phyloP scores from a whole-genome alignment of 2,329 filamentous ascomycete species.

The Neonectria punicea region DNA sequence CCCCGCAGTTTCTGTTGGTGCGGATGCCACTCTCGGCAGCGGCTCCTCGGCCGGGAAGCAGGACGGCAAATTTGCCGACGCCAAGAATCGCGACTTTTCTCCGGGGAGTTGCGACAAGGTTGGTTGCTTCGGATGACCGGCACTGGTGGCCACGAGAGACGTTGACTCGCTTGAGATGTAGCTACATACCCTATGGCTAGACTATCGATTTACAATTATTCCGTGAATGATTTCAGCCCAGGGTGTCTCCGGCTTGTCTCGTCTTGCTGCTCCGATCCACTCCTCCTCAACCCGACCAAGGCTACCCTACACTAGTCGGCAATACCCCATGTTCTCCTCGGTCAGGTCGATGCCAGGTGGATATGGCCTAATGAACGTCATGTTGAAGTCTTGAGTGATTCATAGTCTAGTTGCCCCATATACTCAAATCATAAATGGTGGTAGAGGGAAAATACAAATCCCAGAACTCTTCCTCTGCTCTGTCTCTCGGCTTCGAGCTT shows the following conservation, averaged over 20 bases:
- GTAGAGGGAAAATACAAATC: too few relatives aligned
- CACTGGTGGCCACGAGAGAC: not conserved
- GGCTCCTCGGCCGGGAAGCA: slow-evolving; percentile 11
- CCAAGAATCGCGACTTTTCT: not conserved
- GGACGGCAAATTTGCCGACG: not conserved
- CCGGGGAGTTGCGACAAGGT: not conserved
- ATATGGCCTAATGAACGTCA: too few relatives aligned
- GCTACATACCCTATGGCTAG: not conserved
- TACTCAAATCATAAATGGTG: too few relatives aligned
- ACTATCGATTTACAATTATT: too few relatives aligned
- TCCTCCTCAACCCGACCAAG: not conserved
- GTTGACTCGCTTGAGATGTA: not conserved
- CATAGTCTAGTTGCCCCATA: too few relatives aligned
- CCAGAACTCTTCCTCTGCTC: too few relatives aligned
- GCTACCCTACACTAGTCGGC: not conserved
- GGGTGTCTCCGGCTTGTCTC: too few relatives aligned
- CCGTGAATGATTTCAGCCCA: too few relatives aligned
- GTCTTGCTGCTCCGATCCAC: not conserved
- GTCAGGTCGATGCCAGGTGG: not conserved
- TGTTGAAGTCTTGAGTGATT: too few relatives aligned
- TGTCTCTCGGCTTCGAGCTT: not conserved
- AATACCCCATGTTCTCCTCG: not conserved
- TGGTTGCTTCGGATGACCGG: not conserved
- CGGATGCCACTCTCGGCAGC: slow-evolving; percentile 14
- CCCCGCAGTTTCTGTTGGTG: slow-evolving; percentile 11